Conservation (phyloP, 1,284 basidiomycete genomes). For the Cutaneotrichosporon sp. region DNA sequence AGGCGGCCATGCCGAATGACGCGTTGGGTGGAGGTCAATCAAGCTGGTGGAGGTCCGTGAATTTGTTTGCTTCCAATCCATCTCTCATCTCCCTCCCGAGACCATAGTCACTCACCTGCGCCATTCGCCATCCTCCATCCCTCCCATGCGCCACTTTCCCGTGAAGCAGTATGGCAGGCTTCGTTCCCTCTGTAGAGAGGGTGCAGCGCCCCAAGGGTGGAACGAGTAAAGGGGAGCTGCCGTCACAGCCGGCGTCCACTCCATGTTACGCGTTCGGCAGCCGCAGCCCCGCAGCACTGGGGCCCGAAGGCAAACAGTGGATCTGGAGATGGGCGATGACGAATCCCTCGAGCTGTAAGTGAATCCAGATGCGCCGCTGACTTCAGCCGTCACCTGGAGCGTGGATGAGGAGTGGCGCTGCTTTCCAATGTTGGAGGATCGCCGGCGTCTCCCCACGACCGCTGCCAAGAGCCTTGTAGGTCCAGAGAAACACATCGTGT, state of each 20-base stretch:
- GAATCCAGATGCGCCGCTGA: neutral
- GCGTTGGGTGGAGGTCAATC: neutral
- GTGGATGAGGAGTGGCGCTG: neutral
- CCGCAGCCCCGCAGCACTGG: constrained; percentile 1
- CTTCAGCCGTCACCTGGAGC: neutral
- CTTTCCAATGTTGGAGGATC: neutral
- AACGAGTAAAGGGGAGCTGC: neutral
- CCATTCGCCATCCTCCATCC: neutral
- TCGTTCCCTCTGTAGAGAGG: constrained; percentile 9
- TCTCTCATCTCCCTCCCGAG: neutral
- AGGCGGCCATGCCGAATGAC: neutral
- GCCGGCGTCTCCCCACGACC: neutral
- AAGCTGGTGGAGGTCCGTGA: constrained; percentile 1
- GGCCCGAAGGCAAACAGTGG: constrained; percentile 14
- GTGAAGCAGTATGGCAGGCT: neutral
- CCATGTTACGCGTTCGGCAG: constrained; percentile 7
- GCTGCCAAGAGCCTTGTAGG: neutral
- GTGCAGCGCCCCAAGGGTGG: neutral
- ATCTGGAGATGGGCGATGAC: constrained; percentile 8
- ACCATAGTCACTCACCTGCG: no score
- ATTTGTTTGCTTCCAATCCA: neutral
- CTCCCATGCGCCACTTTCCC: neutral
- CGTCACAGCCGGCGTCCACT: neutral
- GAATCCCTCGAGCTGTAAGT: neutral
- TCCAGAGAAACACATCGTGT: no score